Evolutionary conservation across 129 eudicot species (phyloP).

Genomic region (Escallonia rubra): DNA sequence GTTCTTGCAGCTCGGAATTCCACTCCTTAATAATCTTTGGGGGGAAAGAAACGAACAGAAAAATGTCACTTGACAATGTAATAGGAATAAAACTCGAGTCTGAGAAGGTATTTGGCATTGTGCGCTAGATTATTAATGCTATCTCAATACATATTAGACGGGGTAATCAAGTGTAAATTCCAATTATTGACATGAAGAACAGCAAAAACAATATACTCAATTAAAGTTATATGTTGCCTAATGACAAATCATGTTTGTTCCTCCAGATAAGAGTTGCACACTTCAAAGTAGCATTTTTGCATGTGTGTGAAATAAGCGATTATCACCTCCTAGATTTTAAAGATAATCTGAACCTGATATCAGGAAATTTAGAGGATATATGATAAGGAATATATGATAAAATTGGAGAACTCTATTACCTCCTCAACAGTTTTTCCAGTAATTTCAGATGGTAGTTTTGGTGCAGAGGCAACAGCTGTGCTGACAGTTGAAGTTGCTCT

Average conservation of each 20-base stretch:
- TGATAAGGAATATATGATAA: too few species aligned
- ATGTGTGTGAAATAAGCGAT: neutral
- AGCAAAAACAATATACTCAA: neutral
- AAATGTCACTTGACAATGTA: too few species aligned
- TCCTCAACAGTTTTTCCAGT: slow-evolving; percentile 96
- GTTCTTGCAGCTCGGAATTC: slow-evolving; percentile 91
- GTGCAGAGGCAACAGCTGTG: slow-evolving; percentile 47
- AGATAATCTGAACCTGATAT: neutral
- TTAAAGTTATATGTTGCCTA: neutral
- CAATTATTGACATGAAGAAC: neutral
- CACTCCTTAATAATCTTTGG: slow-evolving; percentile 91
- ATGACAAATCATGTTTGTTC: too few species aligned
- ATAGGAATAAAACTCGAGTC: too few species aligned
- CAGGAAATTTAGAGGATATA: neutral
- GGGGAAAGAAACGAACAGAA: neutral
- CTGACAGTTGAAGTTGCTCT: slow-evolving; percentile 57
- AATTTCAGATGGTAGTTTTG: slow-evolving; percentile 92
- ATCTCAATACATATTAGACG: too few species aligned
- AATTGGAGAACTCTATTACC: slow-evolving; percentile 27
- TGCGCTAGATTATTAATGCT: too few species aligned
- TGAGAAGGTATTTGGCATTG: too few species aligned
- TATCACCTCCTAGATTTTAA: neutral
- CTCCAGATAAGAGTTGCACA: too few species aligned
- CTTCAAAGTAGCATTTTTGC: neutral
- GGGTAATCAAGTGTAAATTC: too few species aligned